Conservation (phyloP, 495 filamentous ascomycete species). For the Aspergillus steynii region DNA sequence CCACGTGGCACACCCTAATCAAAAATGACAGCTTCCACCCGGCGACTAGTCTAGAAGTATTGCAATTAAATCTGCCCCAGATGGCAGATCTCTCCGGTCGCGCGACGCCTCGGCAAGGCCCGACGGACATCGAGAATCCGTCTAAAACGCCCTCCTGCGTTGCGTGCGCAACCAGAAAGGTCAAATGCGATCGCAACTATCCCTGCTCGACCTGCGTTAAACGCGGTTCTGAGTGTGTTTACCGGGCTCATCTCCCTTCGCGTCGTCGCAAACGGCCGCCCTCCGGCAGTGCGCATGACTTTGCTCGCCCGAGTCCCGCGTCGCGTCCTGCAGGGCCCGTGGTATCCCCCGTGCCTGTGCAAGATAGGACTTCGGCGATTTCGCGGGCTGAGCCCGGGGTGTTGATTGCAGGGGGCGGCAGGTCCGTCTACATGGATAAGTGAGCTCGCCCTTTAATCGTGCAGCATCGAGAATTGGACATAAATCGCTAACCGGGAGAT, state of each 20-base stretch:
- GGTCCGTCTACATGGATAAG: conserved; percentile 52
- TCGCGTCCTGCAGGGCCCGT: not conserved
- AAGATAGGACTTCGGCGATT: conserved; percentile 14
- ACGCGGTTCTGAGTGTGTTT: conserved; percentile 57
- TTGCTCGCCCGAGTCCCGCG: not conserved
- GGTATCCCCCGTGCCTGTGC: not conserved
- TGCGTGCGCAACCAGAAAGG: conserved; percentile 66
- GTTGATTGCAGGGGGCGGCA: conserved; percentile 39
- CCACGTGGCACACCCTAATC: not conserved
- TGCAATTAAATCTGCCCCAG: not conserved
- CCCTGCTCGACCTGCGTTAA: conserved; percentile 68
- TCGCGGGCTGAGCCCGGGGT: conserved; percentile 25
- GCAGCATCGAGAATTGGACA: not conserved
- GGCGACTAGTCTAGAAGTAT: not conserved
- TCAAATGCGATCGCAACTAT: conserved; percentile 64
- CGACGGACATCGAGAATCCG: not conserved
- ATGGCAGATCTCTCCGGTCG: not conserved
- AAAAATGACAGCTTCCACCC: not conserved
- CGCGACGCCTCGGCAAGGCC: not conserved
- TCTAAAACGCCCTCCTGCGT: conserved; percentile 56
- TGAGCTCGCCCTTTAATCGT: conserved; percentile 11
- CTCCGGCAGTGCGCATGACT: not conserved
- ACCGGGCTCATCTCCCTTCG: conserved; percentile 58
- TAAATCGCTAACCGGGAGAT: conserved; percentile 7
- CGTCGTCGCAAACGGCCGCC: conserved; percentile 59